These are phyloP conservation scores for Penicillium occitanis DNA, from an alignment of 2,329 filamentous ascomycete genomes.

Conservation along the genomic window DNA sequence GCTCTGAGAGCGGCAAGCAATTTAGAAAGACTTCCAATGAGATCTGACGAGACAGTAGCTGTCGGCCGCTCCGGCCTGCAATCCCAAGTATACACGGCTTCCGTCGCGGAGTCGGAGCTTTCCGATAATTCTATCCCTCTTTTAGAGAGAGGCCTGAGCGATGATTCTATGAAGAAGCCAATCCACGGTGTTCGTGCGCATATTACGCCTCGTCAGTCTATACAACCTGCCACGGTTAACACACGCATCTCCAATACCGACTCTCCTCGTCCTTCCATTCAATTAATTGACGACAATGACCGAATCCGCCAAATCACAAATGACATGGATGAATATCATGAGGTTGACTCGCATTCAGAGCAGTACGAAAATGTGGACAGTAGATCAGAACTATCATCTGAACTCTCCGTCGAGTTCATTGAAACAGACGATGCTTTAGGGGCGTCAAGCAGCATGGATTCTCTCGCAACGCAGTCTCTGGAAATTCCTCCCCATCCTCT, in stretches of 20 bases:
- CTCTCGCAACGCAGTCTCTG: constrained; percentile 38
- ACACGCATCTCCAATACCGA: constrained; percentile 31
- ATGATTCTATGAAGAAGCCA: constrained; percentile 53
- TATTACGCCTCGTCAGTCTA: constrained; percentile 28
- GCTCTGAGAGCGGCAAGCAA: not conserved
- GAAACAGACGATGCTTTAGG: constrained; percentile 39
- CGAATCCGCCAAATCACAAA: constrained; percentile 50
- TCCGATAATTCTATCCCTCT: constrained; percentile 77
- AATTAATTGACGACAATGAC: constrained; percentile 53
- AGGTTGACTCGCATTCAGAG: constrained; percentile 3
- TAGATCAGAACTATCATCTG: constrained; percentile 54
- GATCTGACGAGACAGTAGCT: not conserved
- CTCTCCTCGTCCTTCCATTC: constrained; percentile 52
- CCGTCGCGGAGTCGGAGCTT: constrained; percentile 62
- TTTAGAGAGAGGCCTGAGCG: constrained; percentile 62
- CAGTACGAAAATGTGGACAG: constrained; percentile 39
- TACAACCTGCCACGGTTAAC: constrained; percentile 30
- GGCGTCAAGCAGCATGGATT: constrained; percentile 32
- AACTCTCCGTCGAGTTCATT: constrained; percentile 54
- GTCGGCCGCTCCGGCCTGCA: constrained; percentile 29
- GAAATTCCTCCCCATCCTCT: constrained; percentile 47
- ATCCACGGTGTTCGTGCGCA: constrained; percentile 25
- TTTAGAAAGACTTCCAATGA: not conserved
- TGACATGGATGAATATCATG: not conserved
- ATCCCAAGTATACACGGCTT: constrained; percentile 41